These are phyloP conservation scores for Cladosporium oxysporum DNA, from an alignment of 2,329 filamentous ascomycete genomes.

Conservation along the genomic window DNA sequence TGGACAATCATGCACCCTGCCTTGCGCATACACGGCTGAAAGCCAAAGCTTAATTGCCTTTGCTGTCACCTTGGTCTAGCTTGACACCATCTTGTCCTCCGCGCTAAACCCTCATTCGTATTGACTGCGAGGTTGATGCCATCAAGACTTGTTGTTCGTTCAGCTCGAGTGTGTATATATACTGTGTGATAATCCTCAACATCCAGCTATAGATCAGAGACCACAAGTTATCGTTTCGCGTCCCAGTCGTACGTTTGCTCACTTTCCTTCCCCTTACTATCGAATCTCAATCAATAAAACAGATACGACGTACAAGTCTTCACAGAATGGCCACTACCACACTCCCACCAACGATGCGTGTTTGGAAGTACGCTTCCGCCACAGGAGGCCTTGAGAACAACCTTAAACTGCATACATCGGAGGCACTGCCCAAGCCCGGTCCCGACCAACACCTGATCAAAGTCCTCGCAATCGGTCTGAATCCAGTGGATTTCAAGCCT, in stretches of 20 bases:
- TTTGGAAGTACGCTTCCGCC: slow-evolving; percentile 57
- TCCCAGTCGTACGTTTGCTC: neutral
- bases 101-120: slow-evolving; percentile 2
- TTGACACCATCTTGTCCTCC: neutral
- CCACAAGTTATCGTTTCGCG: neutral
- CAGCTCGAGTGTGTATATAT: neutral
- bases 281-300: neutral
- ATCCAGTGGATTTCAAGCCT: slow-evolving; percentile 64
- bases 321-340: neutral
- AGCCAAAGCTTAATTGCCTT: neutral
- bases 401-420: slow-evolving; percentile 49
- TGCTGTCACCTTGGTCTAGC: neutral
- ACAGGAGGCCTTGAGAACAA: slow-evolving; percentile 55
- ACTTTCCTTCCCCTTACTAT: no score
- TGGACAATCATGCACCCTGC: neutral
- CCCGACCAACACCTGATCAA: slow-evolving; percentile 55
- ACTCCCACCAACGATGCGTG: slow-evolving; percentile 51
- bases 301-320: neutral
- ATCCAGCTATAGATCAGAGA: neutral
- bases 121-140: neutral
- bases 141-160: neutral
- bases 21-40: neutral
- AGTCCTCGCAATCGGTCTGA: slow-evolving; percentile 57
- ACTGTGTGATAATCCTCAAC: neutral
- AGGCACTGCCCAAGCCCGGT: slow-evolving; percentile 38